Percentiles rank a stretch among this genome's conserved stretches.
Evolutionary conservation across 208 protist species (phyloP).

Genomic region (Angomonas desouzai): DNA sequence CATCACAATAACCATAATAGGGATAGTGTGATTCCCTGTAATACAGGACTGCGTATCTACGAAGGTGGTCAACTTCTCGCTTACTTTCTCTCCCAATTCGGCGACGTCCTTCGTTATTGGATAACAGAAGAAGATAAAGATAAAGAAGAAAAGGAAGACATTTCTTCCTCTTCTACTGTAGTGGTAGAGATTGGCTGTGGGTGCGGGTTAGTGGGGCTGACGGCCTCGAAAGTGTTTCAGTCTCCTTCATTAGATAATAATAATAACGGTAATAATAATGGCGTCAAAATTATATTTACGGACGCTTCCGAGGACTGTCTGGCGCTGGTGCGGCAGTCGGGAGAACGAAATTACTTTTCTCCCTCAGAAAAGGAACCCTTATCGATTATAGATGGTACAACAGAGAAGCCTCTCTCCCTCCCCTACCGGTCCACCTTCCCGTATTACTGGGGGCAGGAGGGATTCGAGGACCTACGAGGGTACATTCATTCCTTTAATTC

Average conservation of each 20-base stretch:
- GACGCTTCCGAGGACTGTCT: constrained; percentile 55
- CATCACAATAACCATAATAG: neutral
- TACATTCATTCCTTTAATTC: neutral
- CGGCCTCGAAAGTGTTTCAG: constrained; percentile 18
- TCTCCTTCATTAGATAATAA: neutral
- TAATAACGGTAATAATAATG: neutral
- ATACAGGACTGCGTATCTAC: constrained; percentile 68
- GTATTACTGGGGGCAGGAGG: constrained; percentile 34
- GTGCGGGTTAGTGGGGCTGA: constrained; percentile 58
- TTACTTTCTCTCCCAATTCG: constrained; percentile 44
- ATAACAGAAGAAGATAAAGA: neutral
- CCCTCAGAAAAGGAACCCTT: neutral
- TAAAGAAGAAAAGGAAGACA: neutral
- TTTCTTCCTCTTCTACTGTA: neutral
- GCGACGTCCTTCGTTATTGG: constrained; percentile 18
- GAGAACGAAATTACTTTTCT: constrained; percentile 8
- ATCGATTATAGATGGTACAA: no score
- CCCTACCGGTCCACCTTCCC: constrained; percentile 23
- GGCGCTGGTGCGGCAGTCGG: constrained; percentile 27
- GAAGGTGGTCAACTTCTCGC: constrained; percentile 61
- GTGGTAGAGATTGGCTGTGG: constrained; percentile 67
- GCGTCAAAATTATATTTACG: constrained; percentile 34
- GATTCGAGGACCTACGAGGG: constrained; percentile 15
- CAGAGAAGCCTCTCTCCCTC: no score
- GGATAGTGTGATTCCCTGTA: constrained; percentile 23